Base-by-base conservation (phyloP, 2,329 filamentous ascomycete genomes). In the Fusarium musae region DNA sequence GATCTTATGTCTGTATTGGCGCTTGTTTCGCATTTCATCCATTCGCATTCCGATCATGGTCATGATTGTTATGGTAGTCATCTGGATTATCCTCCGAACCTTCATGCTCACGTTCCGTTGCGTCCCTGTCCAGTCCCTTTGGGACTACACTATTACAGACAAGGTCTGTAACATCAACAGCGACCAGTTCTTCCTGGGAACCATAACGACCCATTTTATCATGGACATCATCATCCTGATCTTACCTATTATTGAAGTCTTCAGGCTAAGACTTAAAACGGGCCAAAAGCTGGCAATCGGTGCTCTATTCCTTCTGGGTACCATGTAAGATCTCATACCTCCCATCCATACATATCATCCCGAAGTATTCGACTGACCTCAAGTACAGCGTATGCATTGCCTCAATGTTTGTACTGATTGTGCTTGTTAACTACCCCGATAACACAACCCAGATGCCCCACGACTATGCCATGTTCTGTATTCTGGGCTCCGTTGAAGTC, bases 41-140 rank as follows among this genome's bases (percentile, higher is more conserved):
- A 79, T 81, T 52, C 77, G 75, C 7, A 65, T 76, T 3, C 75
- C 79, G 12, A 81, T 81, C 21, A 43, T 68, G 17, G 63, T 80
- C 2, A 65, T 80, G 53, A 47, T 79, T 9, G 74, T 49, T 2
- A 61, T 73, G 36, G 74, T 74, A 0, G 36, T 64, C 6, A 46
- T 76, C 5, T 81, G 80, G 80, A 71, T 79, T 12, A 75, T 77
- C 4, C 52, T 80, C 3, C 62, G 78, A 32, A 81, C 78, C 0
- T 80, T 82, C 37, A 72, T 82, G 47, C 74, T 76, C 5, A 78
- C 79, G 8, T 83, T 83, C 44, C 78, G 78, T 15, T 83, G 81
- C 64, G 50, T 79, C 8, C 82, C 82, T 0, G 72, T 82, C 1
- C 77, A 79, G 23, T 76, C 75, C 0, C 81, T 80, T n/a, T 83